A percentile compares a stretch with the other conserved stretches of the same genome.
Conservation (phyloP, 108 stramenopile genomes). For the Pseudonitzschia delicatissima region DNA sequence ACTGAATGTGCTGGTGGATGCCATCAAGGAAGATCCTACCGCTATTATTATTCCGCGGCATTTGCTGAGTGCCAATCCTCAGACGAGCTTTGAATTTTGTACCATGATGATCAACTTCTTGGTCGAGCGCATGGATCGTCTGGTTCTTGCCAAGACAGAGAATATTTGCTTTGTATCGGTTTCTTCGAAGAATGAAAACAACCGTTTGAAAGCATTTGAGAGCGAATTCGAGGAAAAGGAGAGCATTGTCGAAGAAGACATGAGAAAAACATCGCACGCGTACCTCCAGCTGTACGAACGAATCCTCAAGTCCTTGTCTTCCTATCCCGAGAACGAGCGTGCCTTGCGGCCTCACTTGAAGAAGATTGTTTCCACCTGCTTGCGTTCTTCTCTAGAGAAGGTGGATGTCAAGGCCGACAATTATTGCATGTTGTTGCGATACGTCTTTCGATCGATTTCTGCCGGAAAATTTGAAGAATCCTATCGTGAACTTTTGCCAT, state of each 20-base stretch:
- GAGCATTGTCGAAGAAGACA: slow-evolving; percentile 10
- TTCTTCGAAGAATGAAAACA: slow-evolving; percentile 9
- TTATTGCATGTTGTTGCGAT: slow-evolving; percentile 74
- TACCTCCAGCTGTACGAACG: slow-evolving; percentile 57
- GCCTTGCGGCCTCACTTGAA: slow-evolving; percentile 83
- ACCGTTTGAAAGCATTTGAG: slow-evolving; percentile 11
- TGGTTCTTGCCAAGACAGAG: slow-evolving; percentile 20
- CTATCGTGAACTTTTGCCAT: slow-evolving; percentile 75
- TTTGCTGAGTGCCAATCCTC: slow-evolving; percentile 65
- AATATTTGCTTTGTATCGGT: slow-evolving; percentile 20
- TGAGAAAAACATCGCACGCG: slow-evolving; percentile 25
- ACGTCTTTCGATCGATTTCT: slow-evolving; percentile 86
- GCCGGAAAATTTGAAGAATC: slow-evolving; percentile 93
- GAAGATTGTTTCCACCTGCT: slow-evolving; percentile 62
- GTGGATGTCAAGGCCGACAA: slow-evolving; percentile 59
- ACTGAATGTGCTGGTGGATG: slow-evolving; percentile 72
- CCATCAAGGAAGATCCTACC: slow-evolving; percentile 67
- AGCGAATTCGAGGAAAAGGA: neutral
- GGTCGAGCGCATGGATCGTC: slow-evolving; percentile 61
- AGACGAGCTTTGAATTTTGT: slow-evolving; percentile 74
- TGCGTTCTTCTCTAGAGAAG: slow-evolving; percentile 61
- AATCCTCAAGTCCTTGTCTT: slow-evolving; percentile 76
- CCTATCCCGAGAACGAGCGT: slow-evolving; percentile 85
- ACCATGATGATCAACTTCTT: slow-evolving; percentile 74
- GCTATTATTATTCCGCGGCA: slow-evolving; percentile 80